phyloP scores from a whole-genome alignment of 805 yeast genomes.

The Yueomyces sp. region DNA sequence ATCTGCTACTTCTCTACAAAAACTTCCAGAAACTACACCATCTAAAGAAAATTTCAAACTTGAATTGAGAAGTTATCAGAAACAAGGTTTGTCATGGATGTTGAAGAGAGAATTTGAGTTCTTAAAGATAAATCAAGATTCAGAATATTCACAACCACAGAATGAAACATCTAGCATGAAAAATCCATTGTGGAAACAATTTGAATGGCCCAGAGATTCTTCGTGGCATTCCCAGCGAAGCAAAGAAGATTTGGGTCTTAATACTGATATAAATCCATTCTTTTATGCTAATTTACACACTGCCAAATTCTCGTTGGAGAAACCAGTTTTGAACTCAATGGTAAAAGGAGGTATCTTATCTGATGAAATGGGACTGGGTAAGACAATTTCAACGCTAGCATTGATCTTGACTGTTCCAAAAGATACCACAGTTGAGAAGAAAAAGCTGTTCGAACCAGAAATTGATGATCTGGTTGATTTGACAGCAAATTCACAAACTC shows the following conservation, averaged over 20 bases:
- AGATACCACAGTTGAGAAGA: conserved; percentile 24
- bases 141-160: conserved; percentile 8
- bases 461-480: neutral
- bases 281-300: conserved; percentile 72
- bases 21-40: conserved; percentile 52
- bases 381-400: conserved; percentile 74
- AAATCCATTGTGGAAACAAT: conserved; percentile 80
- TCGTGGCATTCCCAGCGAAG: conserved; percentile 23
- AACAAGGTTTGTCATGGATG: conserved; percentile 83
- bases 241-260: neutral
- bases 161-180: conserved; percentile 36
- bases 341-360: conserved; percentile 81
- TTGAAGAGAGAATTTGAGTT: conserved; percentile 60
- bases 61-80: conserved; percentile 62
- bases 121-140: conserved; percentile 13
- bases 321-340: conserved; percentile 48
- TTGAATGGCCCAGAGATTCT: conserved; percentile 54
- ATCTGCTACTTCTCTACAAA: conserved; percentile 39
- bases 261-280: conserved; percentile 6
- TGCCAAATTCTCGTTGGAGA: conserved; percentile 60
- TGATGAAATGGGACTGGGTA: conserved; percentile 96
- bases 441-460: conserved; percentile 1
- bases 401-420: conserved; percentile 52
- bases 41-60: conserved; percentile 37
- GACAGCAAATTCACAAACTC: neutral